Base-by-base conservation (phyloP, 225 moss, liverwort and hornwort genomes). In the Marchantia paleacea region DNA sequence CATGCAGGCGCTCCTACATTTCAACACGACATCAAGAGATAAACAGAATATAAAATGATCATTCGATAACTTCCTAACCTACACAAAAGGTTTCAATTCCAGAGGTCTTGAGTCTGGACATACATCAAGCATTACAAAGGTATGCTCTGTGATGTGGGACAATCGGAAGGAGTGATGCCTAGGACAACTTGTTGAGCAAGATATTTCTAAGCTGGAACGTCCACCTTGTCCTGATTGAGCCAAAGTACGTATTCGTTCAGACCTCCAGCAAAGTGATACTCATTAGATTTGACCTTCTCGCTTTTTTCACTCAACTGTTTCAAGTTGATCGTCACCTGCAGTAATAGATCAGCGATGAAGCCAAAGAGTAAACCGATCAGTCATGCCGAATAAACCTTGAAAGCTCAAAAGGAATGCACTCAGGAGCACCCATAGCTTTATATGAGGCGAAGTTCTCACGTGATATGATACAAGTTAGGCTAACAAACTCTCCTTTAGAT, bases 181-280 rank as follows among this genome's bases (percentile, higher is more conserved):
- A 76, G 3, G 15, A 25, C 12, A 20, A 15, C 8, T 14, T 19
- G 8, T 7, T 8, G 25, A 62, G 2, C 20, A 18, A 29, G 58
- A 13, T 62, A n/a, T 58, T 10, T 55, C 22, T 12, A 19, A 52
- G 48, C 22, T 53, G 53, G 12, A 55, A 61, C 52, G 39, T 62
- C 20, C 75, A 93, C 92, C 94, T 94, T 94, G 7, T 95, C 95
- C 82, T 89, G 70, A 82, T 95, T 95, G 76, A 99, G 93, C 97
- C 97, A 99, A 69, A 91, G 78, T 26, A 95, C 91, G 82, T 95
- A 95, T 78, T 99, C 95, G 85, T 89, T 87, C 71, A 99, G 84
- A 18, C 97, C 97, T 75, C 97, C 97, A 54, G 95, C 91, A 86
- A 99, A 99, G 80, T 99, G 97, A 82, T 90, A 95, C 76, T 90